These are phyloP conservation scores for Amaranthus tricolor DNA, from an alignment of 179 eudicot species.

Conservation along the genomic window DNA sequence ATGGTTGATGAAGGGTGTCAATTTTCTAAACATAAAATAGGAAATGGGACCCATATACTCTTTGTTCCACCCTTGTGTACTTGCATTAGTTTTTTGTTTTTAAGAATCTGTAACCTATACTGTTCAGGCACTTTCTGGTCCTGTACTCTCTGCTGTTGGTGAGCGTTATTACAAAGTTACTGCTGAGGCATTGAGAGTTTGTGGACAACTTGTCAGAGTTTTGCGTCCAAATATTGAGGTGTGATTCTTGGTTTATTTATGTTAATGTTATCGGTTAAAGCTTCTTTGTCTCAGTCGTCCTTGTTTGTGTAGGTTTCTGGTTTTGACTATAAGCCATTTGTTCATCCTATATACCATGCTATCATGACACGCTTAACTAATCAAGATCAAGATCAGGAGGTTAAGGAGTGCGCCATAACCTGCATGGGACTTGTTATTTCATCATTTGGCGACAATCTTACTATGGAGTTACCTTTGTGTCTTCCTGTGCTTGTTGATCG, in stretches of 20 bases:
- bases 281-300: constrained; percentile 10
- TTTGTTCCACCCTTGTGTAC: not conserved
- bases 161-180: constrained; percentile 98
- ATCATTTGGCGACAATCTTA: constrained; percentile 88
- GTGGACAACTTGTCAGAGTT: constrained; percentile 96
- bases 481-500: constrained; percentile 99
- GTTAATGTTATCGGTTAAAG: not conserved
- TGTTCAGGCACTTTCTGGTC: constrained; percentile 76
- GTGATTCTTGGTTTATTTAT: constrained; percentile 10
- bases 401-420: constrained; percentile 95
- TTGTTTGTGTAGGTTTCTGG: constrained; percentile 44
- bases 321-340: constrained; percentile 86
- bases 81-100: not conserved
- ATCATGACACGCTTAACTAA: constrained; percentile 89
- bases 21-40: too few relatives aligned
- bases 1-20: too few relatives aligned
- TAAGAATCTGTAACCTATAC: constrained; percentile 1
- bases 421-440: constrained; percentile 97
- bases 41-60: too few relatives aligned
- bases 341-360: constrained; percentile 80
- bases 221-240: constrained; percentile 88
- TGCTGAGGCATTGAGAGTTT: constrained; percentile 93
- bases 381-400: constrained; percentile 99
- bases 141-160: constrained; percentile 89
- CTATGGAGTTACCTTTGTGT: constrained; percentile 71